Evolutionary conservation across 2,329 filamentous ascomycete genomes (phyloP).

Genomic region (Colletotrichum sp.): DNA sequence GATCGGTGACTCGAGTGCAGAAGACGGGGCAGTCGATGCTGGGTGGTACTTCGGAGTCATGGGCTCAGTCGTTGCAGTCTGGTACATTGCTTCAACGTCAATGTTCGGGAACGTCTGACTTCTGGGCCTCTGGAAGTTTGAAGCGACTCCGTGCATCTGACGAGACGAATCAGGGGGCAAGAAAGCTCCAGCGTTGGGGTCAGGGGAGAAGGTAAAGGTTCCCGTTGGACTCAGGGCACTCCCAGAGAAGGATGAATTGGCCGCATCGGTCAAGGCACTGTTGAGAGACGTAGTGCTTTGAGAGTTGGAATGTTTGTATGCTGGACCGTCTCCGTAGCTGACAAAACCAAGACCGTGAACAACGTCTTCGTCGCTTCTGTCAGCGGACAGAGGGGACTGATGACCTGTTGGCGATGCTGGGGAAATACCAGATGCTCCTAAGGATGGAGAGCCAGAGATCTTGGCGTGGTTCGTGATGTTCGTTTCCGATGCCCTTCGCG

Average conservation of each 20-base stretch:
- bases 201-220: constrained; percentile 77
- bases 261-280: constrained; percentile 69
- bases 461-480: constrained; percentile 74
- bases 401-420: constrained; percentile 74
- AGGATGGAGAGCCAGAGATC: constrained; percentile 57
- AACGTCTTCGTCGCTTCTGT: constrained; percentile 72
- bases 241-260: constrained; percentile 71
- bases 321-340: constrained; percentile 58
- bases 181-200: constrained; percentile 73
- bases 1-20: constrained; percentile 56
- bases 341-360: constrained; percentile 65
- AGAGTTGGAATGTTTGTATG: constrained; percentile 68
- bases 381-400: constrained; percentile 71
- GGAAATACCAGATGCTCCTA: constrained; percentile 67
- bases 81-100: constrained; percentile 63
- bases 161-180: constrained; percentile 41
- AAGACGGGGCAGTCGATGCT: constrained; percentile 53
- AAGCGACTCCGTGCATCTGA: constrained; percentile 38
- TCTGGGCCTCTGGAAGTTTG: constrained; percentile 75
- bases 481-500: constrained; percentile 66
- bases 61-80: constrained; percentile 44
- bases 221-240: constrained; percentile 76
- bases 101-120: constrained; percentile 86
- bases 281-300: constrained; percentile 71
- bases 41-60: constrained; percentile 56